Base-by-base conservation (phyloP, 352 stramenopile species). In the Aphanomyces astaci region DNA sequence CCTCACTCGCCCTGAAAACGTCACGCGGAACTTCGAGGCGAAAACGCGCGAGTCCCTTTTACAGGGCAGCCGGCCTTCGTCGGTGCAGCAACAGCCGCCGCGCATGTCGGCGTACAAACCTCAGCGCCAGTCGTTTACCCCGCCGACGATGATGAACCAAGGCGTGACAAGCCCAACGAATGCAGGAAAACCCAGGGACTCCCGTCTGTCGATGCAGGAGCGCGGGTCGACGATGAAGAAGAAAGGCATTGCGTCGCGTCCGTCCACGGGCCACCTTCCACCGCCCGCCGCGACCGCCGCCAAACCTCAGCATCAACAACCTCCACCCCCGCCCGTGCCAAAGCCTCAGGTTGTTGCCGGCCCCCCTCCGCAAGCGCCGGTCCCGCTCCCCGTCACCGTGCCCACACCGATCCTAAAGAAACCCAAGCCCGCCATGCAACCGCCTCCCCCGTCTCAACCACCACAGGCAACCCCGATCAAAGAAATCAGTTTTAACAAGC, bases 1-100 rank as follows among this genome's bases (percentile, higher is more conserved):
- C n/a, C 90, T 94, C 70, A 92, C 62, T 11, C 62, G 62, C 30
- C 39, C 33, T 4, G 62, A 68, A 46, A 68, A 68, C 39, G 46
- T 68, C 17, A 40, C 62, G 10, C 27, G 17, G 4, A 51, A 68
- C 31, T 25, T 68, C 13, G 43, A 51, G 17, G 62, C 62, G 25
- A 57, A 68, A 17, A 30, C 62, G 10, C 62, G 62, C 32, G 43
- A 51, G 13, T 59, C 62, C 39, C 22, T 31, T n/a, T 15, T 32
- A 9, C 62, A 59, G 30, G 33, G 25, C 27, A 32, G 30, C 13
- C 51, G 51, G 4, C 51, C 51, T 11, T 59, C 51, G 17, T 9
- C 15, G 13, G 32, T 43, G 36, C 36, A 43, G 36, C n/a, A 55
- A 13, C 48, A 55, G 28, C 1, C 48, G 25, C 51, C 51, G 0